phyloP scores from a whole-genome alignment of 371 early-diverging fungal genomes.

The Funneliformis caledonium region DNA sequence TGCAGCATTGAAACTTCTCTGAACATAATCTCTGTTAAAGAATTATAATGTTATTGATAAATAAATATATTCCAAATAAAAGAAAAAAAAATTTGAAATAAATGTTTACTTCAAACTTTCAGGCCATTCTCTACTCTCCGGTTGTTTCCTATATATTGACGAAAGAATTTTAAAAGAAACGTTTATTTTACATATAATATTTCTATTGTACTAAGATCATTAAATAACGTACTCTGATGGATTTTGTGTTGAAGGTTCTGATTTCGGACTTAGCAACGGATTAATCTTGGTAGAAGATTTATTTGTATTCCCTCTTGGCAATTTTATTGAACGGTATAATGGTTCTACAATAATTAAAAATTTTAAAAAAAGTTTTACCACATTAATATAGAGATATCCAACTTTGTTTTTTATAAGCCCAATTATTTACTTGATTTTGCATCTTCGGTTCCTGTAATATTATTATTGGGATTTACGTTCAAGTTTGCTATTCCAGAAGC shows the following conservation, averaged over 20 bases:
- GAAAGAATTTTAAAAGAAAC: background rate
- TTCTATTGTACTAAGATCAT: background rate
- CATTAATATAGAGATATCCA: background rate
- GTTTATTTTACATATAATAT: background rate
- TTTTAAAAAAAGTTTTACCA: background rate
- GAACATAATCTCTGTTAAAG: conserved; percentile 31
- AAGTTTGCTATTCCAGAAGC: conserved; percentile 26
- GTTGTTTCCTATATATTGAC: too few species aligned
- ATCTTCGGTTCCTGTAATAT: conserved; percentile 1
- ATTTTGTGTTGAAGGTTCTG: background rate
- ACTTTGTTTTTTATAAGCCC: background rate
- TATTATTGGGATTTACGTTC: conserved; percentile 1
- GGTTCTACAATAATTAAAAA: conserved; percentile 24
- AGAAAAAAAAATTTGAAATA: background rate
- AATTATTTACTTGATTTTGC: conserved; percentile 21
- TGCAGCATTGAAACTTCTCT: conserved; percentile 31
- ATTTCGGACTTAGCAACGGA: background rate
- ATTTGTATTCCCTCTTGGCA: background rate
- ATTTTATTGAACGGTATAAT: conserved; percentile 27
- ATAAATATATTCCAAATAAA: background rate
- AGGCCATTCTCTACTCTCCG: conserved; percentile 20
- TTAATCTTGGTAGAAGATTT: background rate
- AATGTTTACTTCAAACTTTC: conserved; percentile 27
- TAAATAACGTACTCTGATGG: background rate
- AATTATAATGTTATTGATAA: background rate